phyloP scores from a whole-genome alignment of 345 rosid genomes.

The Ceriops decandra region DNA sequence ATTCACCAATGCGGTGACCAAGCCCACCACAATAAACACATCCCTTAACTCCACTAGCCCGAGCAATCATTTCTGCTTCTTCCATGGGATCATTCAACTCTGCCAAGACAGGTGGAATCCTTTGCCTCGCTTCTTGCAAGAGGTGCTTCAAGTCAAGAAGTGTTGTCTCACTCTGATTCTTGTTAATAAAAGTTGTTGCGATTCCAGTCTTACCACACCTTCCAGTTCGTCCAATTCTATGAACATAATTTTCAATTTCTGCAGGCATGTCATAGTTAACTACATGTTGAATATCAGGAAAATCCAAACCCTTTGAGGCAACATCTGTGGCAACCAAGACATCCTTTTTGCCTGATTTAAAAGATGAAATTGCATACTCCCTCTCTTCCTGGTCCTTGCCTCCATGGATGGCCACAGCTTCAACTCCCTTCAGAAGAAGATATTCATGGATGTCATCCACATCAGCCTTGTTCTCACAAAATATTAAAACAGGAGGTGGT shows the following conservation, averaged over 20 bases:
- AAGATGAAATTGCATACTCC: conserved; percentile 80
- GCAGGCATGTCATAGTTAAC: conserved; percentile 96
- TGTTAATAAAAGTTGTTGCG: conserved; percentile 89
- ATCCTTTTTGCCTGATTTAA: conserved; percentile 80
- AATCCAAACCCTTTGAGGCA: conserved; percentile 89
- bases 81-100: conserved; percentile 89
- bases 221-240: conserved; percentile 90
- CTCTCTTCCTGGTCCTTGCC: conserved; percentile 95
- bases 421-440: conserved; percentile 87
- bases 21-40: conserved; percentile 96
- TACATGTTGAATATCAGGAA: conserved; percentile 88
- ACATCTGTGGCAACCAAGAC: conserved; percentile 92
- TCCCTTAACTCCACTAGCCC: conserved; percentile 82
- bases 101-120: conserved; percentile 90
- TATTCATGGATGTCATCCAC: conserved; percentile 91
- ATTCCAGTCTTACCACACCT: conserved; percentile 95
- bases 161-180: conserved; percentile 87
- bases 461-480: conserved; percentile 98
- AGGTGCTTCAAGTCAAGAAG: conserved; percentile 85
- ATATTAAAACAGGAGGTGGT: conserved; percentile 84
- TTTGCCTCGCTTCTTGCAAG: conserved; percentile 83
- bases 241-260: conserved; percentile 90
- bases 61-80: conserved; percentile 62
- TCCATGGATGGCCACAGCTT: conserved; percentile 90
- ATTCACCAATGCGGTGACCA: conserved; percentile 82